Percentiles rank a stretch among this genome's conserved stretches.
Evolutionary conservation across 805 yeast species (phyloP).

Genomic region (Starmerella asiatica): DNA sequence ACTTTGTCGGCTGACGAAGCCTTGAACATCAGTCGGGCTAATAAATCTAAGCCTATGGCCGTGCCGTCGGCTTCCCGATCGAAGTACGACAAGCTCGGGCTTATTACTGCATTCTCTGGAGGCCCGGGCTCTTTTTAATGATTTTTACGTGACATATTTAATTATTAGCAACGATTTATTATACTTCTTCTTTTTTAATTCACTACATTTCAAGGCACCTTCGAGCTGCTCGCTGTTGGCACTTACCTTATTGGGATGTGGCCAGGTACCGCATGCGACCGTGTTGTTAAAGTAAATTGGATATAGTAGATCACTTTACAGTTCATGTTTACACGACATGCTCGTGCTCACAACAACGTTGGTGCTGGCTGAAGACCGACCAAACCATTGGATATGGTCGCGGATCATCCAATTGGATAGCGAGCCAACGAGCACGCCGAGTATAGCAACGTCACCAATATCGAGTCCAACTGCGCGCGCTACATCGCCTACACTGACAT

Average conservation of each 20-base stretch:
- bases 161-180: not conserved
- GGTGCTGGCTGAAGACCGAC: constrained; percentile 2
- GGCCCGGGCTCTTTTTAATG: constrained; percentile 25
- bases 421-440: not conserved
- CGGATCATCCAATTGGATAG: not conserved
- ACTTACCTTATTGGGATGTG: too few species aligned
- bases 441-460: not conserved
- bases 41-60: constrained; percentile 11
- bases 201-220: too few species aligned
- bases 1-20: constrained; percentile 28
- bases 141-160: too few species aligned
- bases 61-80: constrained; percentile 9
- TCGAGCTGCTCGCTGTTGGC: too few species aligned
- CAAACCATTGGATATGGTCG: not conserved
- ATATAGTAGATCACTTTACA: too few species aligned
- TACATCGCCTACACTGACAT: too few species aligned
- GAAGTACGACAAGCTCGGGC: constrained; percentile 26
- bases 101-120: constrained; percentile 29
- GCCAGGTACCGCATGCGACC: too few species aligned
- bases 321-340: constrained; percentile 1
- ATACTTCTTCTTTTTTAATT: not conserved
- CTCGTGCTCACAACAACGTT: constrained; percentile 5
- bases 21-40: constrained; percentile 27
- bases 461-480: too few species aligned
- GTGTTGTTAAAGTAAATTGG: too few species aligned